Evolutionary conservation across 345 rosid species (phyloP).

Genomic region (Syzygium aqueum): DNA sequence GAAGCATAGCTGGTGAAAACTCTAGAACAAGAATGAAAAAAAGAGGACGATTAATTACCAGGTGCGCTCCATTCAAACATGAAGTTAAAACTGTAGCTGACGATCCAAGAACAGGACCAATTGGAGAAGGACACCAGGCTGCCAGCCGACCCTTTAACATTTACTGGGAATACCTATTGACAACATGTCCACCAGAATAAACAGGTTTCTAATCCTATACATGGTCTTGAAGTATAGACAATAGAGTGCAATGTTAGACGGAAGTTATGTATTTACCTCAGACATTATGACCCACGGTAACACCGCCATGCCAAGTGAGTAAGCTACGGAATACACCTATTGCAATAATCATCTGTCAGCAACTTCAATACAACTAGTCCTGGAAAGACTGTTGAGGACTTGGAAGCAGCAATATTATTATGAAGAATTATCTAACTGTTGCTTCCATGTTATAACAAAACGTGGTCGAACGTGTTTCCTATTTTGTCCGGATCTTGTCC

Average conservation of each 20-base stretch:
- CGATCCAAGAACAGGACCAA: constrained; percentile 80
- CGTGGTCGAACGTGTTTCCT: no score
- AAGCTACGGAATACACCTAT: constrained; percentile 20
- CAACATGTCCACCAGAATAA: neutral
- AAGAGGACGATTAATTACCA: constrained; percentile 16
- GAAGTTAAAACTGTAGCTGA: constrained; percentile 81
- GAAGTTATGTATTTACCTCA: constrained; percentile 25
- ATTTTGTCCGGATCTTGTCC: no score
- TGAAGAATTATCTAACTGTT: neutral
- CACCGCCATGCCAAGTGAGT: neutral
- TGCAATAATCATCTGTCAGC: neutral
- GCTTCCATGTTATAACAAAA: no score
- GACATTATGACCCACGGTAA: constrained; percentile 27
- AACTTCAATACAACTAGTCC: neutral
- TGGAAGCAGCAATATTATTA: neutral
- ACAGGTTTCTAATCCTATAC: neutral
- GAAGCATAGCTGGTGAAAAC: neutral
- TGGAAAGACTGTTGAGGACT: neutral
- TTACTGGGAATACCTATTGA: constrained; percentile 62
- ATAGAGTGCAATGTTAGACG: neutral
- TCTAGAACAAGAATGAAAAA: neutral
- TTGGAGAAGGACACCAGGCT: constrained; percentile 76
- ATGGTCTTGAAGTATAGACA: neutral
- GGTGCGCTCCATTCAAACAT: constrained; percentile 72
- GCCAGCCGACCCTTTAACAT: constrained; percentile 72